Evolutionary conservation across 352 stramenopile genomes (phyloP).

Genomic region (Phytopythium aichiense): DNA sequence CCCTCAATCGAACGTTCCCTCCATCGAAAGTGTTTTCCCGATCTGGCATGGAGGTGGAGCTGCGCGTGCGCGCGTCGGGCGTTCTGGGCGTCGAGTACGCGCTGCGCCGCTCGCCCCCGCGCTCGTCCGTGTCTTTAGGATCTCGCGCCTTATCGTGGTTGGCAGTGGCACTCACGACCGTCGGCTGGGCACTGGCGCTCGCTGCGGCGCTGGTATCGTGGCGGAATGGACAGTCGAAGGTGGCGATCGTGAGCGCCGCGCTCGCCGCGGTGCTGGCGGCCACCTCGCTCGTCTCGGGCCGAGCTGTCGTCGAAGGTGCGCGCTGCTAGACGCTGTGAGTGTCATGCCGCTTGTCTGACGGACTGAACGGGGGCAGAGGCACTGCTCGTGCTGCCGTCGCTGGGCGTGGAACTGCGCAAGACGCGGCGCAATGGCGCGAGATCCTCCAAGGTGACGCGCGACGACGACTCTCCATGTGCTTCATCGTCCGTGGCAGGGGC

Average conservation of each 20-base stretch:
- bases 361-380: conserved; percentile 33
- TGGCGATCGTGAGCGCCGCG: not conserved
- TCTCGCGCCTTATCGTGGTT: not conserved
- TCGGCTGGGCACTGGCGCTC: conserved; percentile 1
- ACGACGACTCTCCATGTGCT: not conserved
- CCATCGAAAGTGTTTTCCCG: not conserved
- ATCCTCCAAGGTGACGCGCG: conserved; percentile 17
- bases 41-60: conserved; percentile 25
- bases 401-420: conserved; percentile 71
- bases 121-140: not conserved
- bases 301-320: conserved; percentile 5
- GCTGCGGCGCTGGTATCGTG: not conserved
- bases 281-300: not conserved
- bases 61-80: conserved; percentile 45
- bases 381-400: conserved; percentile 64
- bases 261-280: not conserved
- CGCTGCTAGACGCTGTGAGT: not conserved
- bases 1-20: no score
- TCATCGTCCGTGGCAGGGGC: not conserved
- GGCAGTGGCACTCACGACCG: not conserved
- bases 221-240: no score
- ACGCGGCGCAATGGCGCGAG: conserved; percentile 43
- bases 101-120: conserved; percentile 16
- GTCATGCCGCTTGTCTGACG: not conserved
- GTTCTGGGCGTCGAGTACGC: conserved; percentile 53